Evolutionary conservation across 1,284 basidiomycete genomes (phyloP), one percentile per base, ranked within the genome.

Genomic region (Sanghuangporus weigelae): DNA sequence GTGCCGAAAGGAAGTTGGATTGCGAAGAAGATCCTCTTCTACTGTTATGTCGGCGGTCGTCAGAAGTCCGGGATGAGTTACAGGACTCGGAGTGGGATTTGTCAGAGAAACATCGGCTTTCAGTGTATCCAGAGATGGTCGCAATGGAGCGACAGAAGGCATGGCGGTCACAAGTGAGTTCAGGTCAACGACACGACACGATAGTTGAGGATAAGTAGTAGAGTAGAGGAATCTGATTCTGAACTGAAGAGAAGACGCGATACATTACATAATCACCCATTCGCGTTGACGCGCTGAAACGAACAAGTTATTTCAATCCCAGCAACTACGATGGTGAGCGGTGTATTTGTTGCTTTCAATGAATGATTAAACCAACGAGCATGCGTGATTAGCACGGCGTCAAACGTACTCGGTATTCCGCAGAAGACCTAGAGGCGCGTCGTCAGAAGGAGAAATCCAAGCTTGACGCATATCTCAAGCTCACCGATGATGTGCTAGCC

Each of bases 21-120:
- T 98, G 67, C 93, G 86, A 39, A 96, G 80, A n/a, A 99, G 84
- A 76, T 99, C 96, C 76, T 99, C 95, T 78, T 98, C 97, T 50
- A 93, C 87, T 66, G 89, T 83, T 40, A 98, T 75, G 75, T 98
- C 95, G 58, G 85, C 81, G 36, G 86, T 76, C 2, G 88, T 82
- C 68, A 98, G 82, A 59, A 98, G 81, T 63, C 88, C 80, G 16
- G 90, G 81, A 71, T 95, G 87, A 1, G 86, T 90, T 55, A 83
- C 77, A 8, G 95, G 95, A 7, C 84, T 89, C 11, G 96, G 96
- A 57, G 89, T 79, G 10, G 96, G 95, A 58, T 84, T 82, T 4
- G 95, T 93, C 67, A 98, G 77, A 16, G 95, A 93, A 71, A 98
- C 94, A 59, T 79, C 70, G 3, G 81, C 77, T 40, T 80, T 75